A percentile compares a stretch with the other conserved stretches of the same genome.
Evolutionary conservation across 2,329 filamentous ascomycete genomes (phyloP).

Genomic region (Sporothrix pseudoabietina): DNA sequence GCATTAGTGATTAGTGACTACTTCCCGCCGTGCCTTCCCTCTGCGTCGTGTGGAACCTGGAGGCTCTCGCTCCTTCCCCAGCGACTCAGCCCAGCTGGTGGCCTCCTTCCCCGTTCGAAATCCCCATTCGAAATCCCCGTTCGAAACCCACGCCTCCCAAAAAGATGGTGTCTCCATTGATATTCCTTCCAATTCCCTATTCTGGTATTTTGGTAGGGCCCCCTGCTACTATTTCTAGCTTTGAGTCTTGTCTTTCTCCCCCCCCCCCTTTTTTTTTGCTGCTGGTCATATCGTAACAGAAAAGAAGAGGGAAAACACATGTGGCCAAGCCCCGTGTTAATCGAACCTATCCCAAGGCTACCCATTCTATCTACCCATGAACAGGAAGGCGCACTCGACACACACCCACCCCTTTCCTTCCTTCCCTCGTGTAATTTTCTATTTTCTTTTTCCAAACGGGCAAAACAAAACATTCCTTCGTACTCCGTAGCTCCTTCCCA

Average conservation of each 20-base stretch:
- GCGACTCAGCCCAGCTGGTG: constrained; percentile 6
- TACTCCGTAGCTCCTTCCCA: constrained; percentile 7
- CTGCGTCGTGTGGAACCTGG: not conserved
- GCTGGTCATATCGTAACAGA: not conserved
- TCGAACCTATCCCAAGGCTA: constrained; percentile 6
- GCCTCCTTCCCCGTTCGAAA: too few species aligned
- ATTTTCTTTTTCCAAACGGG: not conserved
- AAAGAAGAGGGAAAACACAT: not conserved
- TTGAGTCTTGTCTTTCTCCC: not conserved
- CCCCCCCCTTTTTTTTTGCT: not conserved
- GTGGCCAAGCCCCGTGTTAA: not conserved
- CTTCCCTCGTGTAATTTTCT: not conserved
- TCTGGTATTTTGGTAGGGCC: not conserved
- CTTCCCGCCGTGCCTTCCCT: not conserved
- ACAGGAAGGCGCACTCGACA: constrained; percentile 9
- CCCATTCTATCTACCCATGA: not conserved
- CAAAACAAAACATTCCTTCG: constrained; percentile 3
- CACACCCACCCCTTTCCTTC: not conserved
- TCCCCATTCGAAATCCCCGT: too few species aligned
- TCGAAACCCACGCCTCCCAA: not conserved
- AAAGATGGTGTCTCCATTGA: constrained; percentile 1
- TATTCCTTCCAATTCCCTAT: constrained; percentile 13
- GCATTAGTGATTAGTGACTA: too few species aligned
- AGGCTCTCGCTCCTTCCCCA: not conserved
- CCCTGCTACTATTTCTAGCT: not conserved